A percentile compares a stretch with the other conserved stretches of the same genome.
phyloP scores from a whole-genome alignment of 2,329 filamentous ascomycete species.

The Colletotrichum sp. region DNA sequence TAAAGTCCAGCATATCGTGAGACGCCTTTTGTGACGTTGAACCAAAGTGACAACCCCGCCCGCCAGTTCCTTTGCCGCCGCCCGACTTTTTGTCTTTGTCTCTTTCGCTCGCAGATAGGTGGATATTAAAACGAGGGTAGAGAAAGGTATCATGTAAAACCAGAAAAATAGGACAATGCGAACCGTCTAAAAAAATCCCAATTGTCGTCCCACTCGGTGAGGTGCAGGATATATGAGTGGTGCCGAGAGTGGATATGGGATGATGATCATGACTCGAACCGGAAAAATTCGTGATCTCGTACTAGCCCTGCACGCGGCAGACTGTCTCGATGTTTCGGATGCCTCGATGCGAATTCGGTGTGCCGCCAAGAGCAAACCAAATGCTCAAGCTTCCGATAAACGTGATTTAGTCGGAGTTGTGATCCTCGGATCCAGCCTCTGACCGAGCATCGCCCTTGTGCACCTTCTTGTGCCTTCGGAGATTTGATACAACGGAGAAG shows the following conservation, averaged over 20 bases:
- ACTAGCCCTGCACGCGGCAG: not conserved
- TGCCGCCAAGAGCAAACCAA: not conserved
- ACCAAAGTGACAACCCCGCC: constrained; percentile 13
- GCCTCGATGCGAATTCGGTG: not conserved
- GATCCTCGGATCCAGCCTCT: constrained; percentile 68
- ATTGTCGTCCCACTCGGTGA: not conserved
- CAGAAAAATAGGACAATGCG: not conserved
- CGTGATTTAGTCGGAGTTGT: constrained; percentile 60
- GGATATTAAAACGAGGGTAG: constrained; percentile 23
- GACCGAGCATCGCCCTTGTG: constrained; percentile 79
- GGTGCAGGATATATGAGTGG: not conserved
- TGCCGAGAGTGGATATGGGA: constrained; percentile 8
- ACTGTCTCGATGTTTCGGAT: not conserved
- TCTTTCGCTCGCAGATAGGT: constrained; percentile 21
- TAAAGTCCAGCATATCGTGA: constrained; percentile 15
- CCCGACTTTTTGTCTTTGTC: constrained; percentile 17
- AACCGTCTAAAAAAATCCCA: constrained; percentile 12
- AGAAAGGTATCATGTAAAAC: constrained; percentile 18
- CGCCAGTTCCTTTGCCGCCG: constrained; percentile 2
- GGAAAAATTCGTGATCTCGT: constrained; percentile 22
- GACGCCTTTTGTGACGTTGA: constrained; percentile 9
- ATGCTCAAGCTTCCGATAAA: not conserved
- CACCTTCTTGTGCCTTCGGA: constrained; percentile 93
- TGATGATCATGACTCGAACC: constrained; percentile 19
- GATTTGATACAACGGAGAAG: constrained; percentile 96